Conservation (phyloP, 306 rosid species). For the Bauhinia variegata region DNA sequence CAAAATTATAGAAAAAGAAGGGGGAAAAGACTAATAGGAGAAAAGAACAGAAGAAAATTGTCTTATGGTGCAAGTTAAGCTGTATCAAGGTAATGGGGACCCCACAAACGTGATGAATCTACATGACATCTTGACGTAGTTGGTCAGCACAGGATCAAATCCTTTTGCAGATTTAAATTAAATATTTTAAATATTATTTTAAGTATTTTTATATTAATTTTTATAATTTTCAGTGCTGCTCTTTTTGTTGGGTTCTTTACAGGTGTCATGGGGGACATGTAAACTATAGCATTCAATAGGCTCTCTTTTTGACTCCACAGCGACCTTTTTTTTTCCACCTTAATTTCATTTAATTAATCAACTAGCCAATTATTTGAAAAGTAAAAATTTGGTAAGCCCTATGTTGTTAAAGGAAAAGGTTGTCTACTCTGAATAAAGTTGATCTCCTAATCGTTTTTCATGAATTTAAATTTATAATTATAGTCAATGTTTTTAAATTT, state of each 20-base stretch:
- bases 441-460: too few relatives aligned
- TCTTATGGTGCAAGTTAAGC: conserved; percentile 36
- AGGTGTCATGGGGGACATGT: conserved; percentile 20
- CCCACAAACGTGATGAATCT: conserved; percentile 36
- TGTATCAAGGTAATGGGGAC: conserved; percentile 41
- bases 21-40: not conserved
- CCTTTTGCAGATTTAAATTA: conserved; percentile 5
- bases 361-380: too few relatives aligned
- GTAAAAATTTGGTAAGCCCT: too few relatives aligned
- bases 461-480: too few relatives aligned
- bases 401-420: too few relatives aligned
- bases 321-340: not conserved
- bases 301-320: not conserved
- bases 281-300: not conserved
- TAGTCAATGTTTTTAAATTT: too few relatives aligned
- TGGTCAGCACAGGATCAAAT: conserved; percentile 34
- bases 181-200: not conserved
- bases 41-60: conserved; percentile 32
- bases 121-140: conserved; percentile 42
- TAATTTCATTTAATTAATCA: not conserved
- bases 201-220: too few relatives aligned
- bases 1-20: not conserved
- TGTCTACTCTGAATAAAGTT: too few relatives aligned
- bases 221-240: too few relatives aligned
- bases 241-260: not conserved